A percentile compares a stretch with the other conserved stretches of the same genome.
Conservation (phyloP, 225 moss, liverwort and hornwort species). For the Straminergon stramineum region DNA sequence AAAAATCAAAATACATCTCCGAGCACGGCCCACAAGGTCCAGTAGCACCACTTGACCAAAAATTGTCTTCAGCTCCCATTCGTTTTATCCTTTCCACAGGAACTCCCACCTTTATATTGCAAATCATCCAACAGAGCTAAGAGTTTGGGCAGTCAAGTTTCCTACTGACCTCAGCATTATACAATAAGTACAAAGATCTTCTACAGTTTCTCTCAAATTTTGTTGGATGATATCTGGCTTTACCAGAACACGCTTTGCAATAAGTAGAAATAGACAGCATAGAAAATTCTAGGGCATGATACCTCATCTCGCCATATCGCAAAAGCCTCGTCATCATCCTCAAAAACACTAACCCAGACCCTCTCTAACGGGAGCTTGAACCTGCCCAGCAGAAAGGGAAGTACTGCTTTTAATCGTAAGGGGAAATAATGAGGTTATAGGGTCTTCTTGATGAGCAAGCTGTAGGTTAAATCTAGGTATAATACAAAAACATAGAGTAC, state of each 20-base stretch:
- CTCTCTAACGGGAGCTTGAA: constrained; percentile 75
- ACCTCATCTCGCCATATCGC: constrained; percentile 86
- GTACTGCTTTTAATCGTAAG: background rate
- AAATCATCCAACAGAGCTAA: background rate
- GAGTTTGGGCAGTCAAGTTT: background rate
- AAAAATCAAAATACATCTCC: constrained; percentile 97
- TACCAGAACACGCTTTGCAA: background rate
- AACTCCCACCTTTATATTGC: constrained; percentile 65
- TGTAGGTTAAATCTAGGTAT: background rate
- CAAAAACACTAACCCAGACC: constrained; percentile 80
- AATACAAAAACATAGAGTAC: constrained; percentile 32
- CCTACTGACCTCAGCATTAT: background rate
- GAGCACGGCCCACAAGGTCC: constrained; percentile 98
- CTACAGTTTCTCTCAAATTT: background rate
- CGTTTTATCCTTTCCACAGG: constrained; percentile 71
- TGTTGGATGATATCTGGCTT: background rate
- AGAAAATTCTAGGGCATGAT: background rate
- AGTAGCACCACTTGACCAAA: constrained; percentile 92
- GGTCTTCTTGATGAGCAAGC: background rate
- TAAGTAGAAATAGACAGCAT: background rate
- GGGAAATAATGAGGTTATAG: background rate
- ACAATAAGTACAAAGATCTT: background rate
- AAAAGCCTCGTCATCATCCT: constrained; percentile 72
- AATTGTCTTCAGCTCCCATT: constrained; percentile 97
- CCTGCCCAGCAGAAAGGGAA: constrained; percentile 22